These are phyloP conservation scores for Pachyrhizus erosus DNA, from an alignment of 306 rosid species.

Conservation along the genomic window DNA sequence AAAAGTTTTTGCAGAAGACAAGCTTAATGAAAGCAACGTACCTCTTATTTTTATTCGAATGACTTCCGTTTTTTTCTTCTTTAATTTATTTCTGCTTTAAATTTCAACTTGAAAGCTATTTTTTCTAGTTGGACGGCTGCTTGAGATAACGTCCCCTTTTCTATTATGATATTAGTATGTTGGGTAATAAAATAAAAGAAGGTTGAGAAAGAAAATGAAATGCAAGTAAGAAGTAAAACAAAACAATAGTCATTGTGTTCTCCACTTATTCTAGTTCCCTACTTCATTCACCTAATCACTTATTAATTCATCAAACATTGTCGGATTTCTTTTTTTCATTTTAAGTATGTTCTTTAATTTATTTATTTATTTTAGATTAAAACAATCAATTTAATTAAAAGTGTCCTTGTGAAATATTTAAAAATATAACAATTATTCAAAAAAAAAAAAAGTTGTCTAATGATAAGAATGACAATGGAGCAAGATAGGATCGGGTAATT, in stretches of 20 bases:
- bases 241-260: constrained; percentile 22
- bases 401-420: not conserved
- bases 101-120: constrained; percentile 32
- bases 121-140: constrained; percentile 23
- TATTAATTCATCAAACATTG: not conserved
- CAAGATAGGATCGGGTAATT: too few relatives aligned
- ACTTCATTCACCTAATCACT: not conserved
- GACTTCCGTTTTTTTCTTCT: not conserved
- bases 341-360: not conserved
- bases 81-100: not conserved
- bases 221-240: constrained; percentile 27
- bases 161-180: not conserved
- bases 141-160: not conserved
- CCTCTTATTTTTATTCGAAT: constrained; percentile 20
- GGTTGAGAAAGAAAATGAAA: not conserved
- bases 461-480: not conserved
- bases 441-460: not conserved
- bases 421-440: not conserved
- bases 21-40: constrained; percentile 25
- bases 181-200: not conserved
- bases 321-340: not conserved
- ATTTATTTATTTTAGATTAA: not conserved
- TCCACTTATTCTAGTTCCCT: not conserved
- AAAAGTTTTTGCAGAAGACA: constrained; percentile 35
- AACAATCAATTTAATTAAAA: not conserved